Evolutionary conservation across 1,284 basidiomycete genomes (phyloP).

Genomic region (Amylostereum chailletii): DNA sequence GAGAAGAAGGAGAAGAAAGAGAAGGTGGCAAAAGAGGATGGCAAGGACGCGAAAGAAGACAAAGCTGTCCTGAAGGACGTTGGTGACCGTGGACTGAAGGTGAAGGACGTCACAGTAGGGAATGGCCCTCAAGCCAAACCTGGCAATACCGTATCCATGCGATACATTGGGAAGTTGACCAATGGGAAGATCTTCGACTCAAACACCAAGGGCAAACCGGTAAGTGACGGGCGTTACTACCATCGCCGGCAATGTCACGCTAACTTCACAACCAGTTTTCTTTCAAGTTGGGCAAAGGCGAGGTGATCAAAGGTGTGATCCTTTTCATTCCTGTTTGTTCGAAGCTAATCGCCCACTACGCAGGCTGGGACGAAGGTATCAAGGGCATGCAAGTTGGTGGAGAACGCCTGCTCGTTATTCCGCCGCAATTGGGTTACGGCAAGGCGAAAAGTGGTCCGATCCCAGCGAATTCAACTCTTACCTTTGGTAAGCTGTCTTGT

Average conservation of each 20-base stretch:
- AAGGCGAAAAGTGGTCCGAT: conserved; percentile 43
- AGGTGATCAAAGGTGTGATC: conserved; percentile 35
- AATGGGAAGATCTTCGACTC: conserved; percentile 86
- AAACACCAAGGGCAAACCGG: conserved; percentile 83
- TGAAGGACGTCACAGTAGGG: conserved; percentile 74
- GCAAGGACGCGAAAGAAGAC: conserved; percentile 36
- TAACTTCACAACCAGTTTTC: conserved; percentile 44
- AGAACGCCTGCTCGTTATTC: conserved; percentile 78
- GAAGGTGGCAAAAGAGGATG: conserved; percentile 26
- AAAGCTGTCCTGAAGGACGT: conserved; percentile 42
- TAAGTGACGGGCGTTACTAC: conserved; percentile 26
- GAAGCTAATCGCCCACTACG: conserved; percentile 1
- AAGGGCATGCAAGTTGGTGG: conserved; percentile 89
- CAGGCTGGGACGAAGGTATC: conserved; percentile 89
- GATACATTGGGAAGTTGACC: conserved; percentile 84
- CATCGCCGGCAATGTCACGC: conserved; percentile 5
- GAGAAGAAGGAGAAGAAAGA: conserved; percentile 24
- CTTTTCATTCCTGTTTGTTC: background rate
- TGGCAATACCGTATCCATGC: conserved; percentile 79
- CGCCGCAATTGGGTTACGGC: conserved; percentile 65
- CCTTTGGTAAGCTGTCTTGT: conserved; percentile 49
- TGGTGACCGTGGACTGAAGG: conserved; percentile 69
- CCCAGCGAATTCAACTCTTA: conserved; percentile 62
- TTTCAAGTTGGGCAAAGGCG: conserved; percentile 81
- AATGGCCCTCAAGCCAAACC: conserved; percentile 79